Conservation (phyloP, 2,329 filamentous ascomycete genomes). For the Cercospora sp. region DNA sequence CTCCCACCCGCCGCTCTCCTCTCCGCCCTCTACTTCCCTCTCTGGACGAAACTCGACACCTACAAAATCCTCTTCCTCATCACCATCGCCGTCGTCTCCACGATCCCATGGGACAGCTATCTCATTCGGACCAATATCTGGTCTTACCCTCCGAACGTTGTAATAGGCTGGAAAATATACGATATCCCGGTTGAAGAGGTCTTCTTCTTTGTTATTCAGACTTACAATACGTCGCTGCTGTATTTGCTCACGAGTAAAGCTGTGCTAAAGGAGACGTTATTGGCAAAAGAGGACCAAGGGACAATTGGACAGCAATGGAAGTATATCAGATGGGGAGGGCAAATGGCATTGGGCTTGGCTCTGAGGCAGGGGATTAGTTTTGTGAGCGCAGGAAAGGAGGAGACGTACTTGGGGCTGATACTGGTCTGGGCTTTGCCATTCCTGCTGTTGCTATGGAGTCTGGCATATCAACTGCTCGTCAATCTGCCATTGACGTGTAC, state of each 20-base stretch:
- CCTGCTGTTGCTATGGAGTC: conserved; percentile 61
- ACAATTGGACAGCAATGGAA: conserved; percentile 39
- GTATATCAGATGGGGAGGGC: conserved; percentile 51
- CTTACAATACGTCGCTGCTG: conserved; percentile 68
- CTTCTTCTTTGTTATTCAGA: conserved; percentile 77
- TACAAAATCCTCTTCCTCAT: conserved; percentile 64
- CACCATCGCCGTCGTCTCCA: conserved; percentile 63
- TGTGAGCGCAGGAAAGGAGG: conserved; percentile 49
- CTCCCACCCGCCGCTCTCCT: conserved; percentile 63
- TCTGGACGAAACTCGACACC: conserved; percentile 62
- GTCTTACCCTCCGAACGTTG: conserved; percentile 67
- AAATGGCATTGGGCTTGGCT: conserved; percentile 49
- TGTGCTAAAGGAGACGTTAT: conserved; percentile 56
- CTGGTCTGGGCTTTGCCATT: conserved; percentile 68
- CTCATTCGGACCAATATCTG: conserved; percentile 67
- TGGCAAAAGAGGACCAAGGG: conserved; percentile 45
- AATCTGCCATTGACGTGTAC: conserved; percentile 60
- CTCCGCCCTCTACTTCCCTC: conserved; percentile 60
- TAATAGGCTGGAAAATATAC: conserved; percentile 62
- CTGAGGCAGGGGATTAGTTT: conserved; percentile 50
- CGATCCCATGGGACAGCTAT: conserved; percentile 76
- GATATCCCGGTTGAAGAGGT: conserved; percentile 70
- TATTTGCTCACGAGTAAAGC: conserved; percentile 68
- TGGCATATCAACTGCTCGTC: conserved; percentile 65
- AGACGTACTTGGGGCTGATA: conserved; percentile 70